Evolutionary conservation across 805 yeast species (phyloP), one percentile per base, ranked within the genome.

Genomic region (Middelhovenomyces tepae): DNA sequence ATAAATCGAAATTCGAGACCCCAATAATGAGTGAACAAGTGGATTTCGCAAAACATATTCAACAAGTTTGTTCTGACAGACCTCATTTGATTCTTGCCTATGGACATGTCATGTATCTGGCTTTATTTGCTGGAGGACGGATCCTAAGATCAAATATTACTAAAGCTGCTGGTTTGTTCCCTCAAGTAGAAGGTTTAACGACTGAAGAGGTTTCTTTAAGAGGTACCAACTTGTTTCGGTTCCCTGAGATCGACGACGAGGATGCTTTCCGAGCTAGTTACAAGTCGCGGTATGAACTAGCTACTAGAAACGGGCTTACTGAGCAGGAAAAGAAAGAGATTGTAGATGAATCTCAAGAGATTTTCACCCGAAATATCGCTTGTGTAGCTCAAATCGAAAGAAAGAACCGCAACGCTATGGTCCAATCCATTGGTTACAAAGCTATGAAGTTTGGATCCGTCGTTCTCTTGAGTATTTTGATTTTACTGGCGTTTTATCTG

Each of bases 71-170:
- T 22, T 50, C 50, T 27, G 75, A 69, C 28, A 76, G 78, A 48
- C 94, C 94, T 5, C 72, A 79, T 45, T 56, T 81, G 14, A 56
- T 83, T 22, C 62, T 83, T 29, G 91, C 94, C 4, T 83, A 83
- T 55, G 73, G 84, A 62, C 94, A 83, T 53, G 91, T 81, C 30
- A 68, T 83, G 73, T 83, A 83, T 57, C 60, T 83, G 50, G 94
- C 91, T 0, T 66, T 83, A 32, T 83, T 83, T 60, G 94, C 94
- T 2, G 94, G 94, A 32, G 94, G 93, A 11, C 65, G 76, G 42
- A 64, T 83, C 21, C 67, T 84, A 73, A 62, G 78, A 39, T 75
- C 86, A 0, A 70, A 75, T 11, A 57, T 83, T 18, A 63, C 76
- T 32, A 72, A 69, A 47, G 77, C 85, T 16, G 60, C 78, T 4